Conservation (phyloP, 75 land plant genomes). For the Pseudotsuga menziesii region DNA sequence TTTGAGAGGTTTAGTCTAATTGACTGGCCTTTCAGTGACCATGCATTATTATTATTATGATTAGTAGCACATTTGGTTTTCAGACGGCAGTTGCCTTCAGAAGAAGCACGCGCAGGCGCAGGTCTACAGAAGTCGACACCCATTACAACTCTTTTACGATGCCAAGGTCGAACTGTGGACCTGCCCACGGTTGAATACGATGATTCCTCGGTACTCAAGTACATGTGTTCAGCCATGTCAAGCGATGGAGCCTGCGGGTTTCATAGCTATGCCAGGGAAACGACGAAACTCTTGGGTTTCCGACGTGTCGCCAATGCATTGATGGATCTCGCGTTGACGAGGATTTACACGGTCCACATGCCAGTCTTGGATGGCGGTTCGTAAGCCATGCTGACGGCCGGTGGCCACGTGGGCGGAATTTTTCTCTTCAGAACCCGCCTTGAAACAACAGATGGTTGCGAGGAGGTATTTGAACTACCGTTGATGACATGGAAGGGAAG, state of each 20-base stretch:
- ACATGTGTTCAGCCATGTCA: no score
- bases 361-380: background rate
- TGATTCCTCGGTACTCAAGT: constrained; percentile 24
- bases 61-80: no score
- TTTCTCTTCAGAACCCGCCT: constrained; percentile 20
- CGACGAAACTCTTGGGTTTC: constrained; percentile 8
- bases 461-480: no score
- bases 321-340: constrained; percentile 20
- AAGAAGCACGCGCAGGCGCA: constrained; percentile 20
- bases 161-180: background rate
- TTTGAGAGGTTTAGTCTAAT: no score
- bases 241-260: background rate
- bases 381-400: constrained; percentile 19
- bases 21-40: no score
- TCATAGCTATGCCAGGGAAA: background rate
- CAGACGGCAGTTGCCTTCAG: constrained; percentile 16
- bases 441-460: background rate
- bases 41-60: no score
- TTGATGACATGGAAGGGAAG: no score
- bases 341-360: constrained; percentile 33
- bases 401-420: constrained; percentile 34
- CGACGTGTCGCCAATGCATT: constrained; percentile 7
- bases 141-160: background rate
- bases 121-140: background rate
- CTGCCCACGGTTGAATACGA: background rate